Evolutionary conservation across 2,329 filamentous ascomycete genomes (phyloP).

Genomic region (Pseudocercospora fijiensis): DNA sequence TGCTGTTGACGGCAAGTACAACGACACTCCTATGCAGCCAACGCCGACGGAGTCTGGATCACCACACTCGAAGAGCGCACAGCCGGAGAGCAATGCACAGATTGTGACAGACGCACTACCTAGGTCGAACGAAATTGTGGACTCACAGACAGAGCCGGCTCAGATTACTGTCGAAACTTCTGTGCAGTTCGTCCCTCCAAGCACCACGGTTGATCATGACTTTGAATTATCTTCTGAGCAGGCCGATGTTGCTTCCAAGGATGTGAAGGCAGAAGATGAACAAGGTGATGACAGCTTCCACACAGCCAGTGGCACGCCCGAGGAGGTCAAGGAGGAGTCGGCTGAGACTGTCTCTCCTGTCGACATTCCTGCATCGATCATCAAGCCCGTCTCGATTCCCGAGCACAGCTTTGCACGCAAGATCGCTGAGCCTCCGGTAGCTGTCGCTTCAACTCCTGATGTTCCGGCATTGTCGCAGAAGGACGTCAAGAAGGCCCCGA

Average conservation of each 20-base stretch:
- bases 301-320: conserved; percentile 33
- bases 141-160: background rate
- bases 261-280: conserved; percentile 25
- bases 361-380: background rate
- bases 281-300: conserved; percentile 37
- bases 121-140: background rate
- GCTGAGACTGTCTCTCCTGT: background rate
- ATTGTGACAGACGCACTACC: background rate
- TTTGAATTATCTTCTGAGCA: background rate
- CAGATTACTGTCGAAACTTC: background rate
- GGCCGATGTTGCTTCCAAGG: conserved; percentile 4
- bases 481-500: conserved; percentile 19
- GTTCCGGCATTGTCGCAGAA: conserved; percentile 6
- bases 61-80: background rate
- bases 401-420: background rate
- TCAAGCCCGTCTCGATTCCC: background rate
- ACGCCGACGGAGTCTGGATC: background rate
- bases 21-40: conserved; percentile 6
- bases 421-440: background rate
- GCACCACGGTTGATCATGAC: background rate
- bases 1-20: background rate
- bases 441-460: background rate
- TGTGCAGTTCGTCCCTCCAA: background rate
- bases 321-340: conserved; percentile 2
- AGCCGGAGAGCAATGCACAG: background rate